Evolutionary conservation across 768 basidiomycete genomes (phyloP), one percentile per base, ranked within the genome.

Genomic region (Boletus rubescentipes): DNA sequence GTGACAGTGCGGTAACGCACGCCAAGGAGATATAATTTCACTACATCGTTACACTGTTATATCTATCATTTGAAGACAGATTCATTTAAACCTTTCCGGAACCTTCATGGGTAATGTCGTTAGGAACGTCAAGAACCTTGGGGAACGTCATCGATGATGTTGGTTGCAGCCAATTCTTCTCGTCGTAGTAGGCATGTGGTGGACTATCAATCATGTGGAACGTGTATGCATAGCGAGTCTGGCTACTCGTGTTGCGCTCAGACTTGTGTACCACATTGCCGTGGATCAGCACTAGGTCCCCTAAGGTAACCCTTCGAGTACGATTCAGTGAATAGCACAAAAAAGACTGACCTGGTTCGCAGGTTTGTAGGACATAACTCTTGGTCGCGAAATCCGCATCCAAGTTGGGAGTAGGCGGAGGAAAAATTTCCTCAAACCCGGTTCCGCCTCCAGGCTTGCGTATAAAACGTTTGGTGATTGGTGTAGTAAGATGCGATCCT

Each of bases 101-200:
- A 3, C 18, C 8, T 21, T 40, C 49, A 39, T 16, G 40, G 26
- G 49, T 46, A 29, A 37, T 32, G 18, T 46, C 41, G n/a, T 56
- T 54, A n/a, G 67, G 61, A 10, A 23, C 10, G 7, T 73, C 69
- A 8, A 89, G 63, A 23, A 89, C 72, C 57, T 72, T 79, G 23
- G 84, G 79, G 72, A 98, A 97, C 2, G 94, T 91, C 87, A 91
- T 87, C 12, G 77, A 80, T 10, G 74, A 58, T 4, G 93, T 93
- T 1, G 95, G 93, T 67, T 98, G 95, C 53, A 98, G 74, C 95
- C 95, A 97, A 66, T 97, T 98, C 81, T 91, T 91, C 63, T 84
- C 80, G 57, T 98, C 96, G 53, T 95, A 97, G 37, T 66, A 72
- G 8, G 84, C 89, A 61, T 79, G 72, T 21, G 83, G 86, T 37